phyloP scores from a whole-genome alignment of 371 early-diverging fungal genomes.

The Massospora cicadina region DNA sequence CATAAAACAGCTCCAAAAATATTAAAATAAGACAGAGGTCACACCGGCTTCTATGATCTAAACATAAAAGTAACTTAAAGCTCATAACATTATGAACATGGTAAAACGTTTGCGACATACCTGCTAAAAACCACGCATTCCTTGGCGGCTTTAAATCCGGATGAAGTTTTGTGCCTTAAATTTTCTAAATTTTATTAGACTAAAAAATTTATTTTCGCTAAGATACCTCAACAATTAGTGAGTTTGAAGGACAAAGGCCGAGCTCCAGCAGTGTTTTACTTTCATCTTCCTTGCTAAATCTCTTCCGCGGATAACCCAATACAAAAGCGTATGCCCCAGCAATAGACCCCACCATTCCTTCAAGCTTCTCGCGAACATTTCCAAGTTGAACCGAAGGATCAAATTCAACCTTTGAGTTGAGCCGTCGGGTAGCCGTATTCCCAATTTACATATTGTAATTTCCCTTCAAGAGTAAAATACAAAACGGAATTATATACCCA shows the following conservation, averaged over 20 bases:
- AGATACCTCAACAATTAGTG: constrained; percentile 6
- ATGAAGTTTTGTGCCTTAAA: too few relatives aligned
- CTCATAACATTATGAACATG: too few relatives aligned
- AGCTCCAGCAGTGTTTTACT: not conserved
- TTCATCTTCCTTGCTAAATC: not conserved
- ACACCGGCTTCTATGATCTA: too few relatives aligned
- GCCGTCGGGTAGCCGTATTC: not conserved
- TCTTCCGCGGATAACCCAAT: not conserved
- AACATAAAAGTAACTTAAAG: too few relatives aligned
- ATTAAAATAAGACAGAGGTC: too few relatives aligned
- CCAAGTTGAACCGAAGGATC: not conserved
- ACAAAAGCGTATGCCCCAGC: not conserved
- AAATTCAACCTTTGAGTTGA: not conserved
- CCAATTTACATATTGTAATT: not conserved
- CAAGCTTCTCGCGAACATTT: not conserved
- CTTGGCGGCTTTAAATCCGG: too few relatives aligned
- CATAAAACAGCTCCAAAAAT: too few relatives aligned
- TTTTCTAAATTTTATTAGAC: not conserved
- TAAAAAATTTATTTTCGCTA: not conserved
- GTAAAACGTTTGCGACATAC: too few relatives aligned
- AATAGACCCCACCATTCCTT: not conserved
- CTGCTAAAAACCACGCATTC: too few relatives aligned
- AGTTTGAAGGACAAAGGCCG: constrained; percentile 9
- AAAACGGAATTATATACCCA: not conserved
- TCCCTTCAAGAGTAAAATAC: not conserved